These are phyloP conservation scores for Tuber aestivum DNA, from an alignment of 495 filamentous ascomycete species.

Conservation along the genomic window DNA sequence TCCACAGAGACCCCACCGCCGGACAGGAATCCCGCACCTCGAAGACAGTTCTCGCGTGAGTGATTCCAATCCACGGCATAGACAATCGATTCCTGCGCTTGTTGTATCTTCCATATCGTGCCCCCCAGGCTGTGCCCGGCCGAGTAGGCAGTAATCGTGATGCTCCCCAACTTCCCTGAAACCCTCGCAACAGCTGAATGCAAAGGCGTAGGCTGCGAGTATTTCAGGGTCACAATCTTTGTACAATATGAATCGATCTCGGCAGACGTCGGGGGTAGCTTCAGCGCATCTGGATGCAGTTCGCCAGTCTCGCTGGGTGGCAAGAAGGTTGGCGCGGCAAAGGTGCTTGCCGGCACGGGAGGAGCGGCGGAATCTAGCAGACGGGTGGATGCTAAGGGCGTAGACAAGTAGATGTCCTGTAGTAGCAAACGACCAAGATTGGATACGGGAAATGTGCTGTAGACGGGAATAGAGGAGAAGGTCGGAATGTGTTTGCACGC, in stretches of 20 bases:
- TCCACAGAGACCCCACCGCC: conserved; percentile 86
- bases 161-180: conserved; percentile 49
- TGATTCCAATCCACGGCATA: conserved; percentile 99
- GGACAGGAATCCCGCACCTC: conserved; percentile 86
- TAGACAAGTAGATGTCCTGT: conserved; percentile 87
- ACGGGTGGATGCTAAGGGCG: conserved; percentile 75
- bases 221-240: conserved; percentile 89
- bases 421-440: conserved; percentile 83
- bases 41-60: conserved; percentile 81
- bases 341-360: conserved; percentile 54
- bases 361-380: conserved; percentile 54
- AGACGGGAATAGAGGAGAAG: conserved; percentile 90
- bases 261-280: conserved; percentile 63
- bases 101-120: conserved; percentile 98
- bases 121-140: conserved; percentile 93
- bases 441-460: conserved; percentile 89
- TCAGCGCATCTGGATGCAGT: conserved; percentile 34
- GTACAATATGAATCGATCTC: conserved; percentile 91
- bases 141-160: conserved; percentile 94
- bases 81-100: conserved; percentile 92
- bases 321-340: conserved; percentile 39
- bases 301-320: conserved; percentile 18
- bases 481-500: conserved; percentile 94
- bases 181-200: conserved; percentile 39
- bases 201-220: conserved; percentile 90